These are phyloP conservation scores for Ophiostoma sp. DNA, from an alignment of 2,329 filamentous ascomycete genomes.

Conservation along the genomic window DNA sequence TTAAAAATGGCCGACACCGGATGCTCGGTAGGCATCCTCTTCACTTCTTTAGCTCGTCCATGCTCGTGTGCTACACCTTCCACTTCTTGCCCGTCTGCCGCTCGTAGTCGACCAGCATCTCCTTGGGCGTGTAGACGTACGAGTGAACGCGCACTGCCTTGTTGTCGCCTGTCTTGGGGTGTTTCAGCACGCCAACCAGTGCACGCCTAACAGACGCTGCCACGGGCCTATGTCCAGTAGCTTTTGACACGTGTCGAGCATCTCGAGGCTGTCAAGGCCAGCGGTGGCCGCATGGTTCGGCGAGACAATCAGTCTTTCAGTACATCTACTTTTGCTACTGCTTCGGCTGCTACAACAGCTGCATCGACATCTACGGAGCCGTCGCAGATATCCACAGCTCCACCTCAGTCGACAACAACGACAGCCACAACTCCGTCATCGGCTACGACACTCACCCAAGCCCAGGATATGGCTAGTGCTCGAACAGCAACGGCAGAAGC, in stretches of 20 bases:
- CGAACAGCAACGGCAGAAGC: background rate
- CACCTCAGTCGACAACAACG: background rate
- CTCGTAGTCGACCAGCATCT: slow-evolving; percentile 24
- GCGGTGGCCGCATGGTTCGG: background rate
- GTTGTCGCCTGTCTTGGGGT: slow-evolving; percentile 23
- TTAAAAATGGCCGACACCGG: slow-evolving; percentile 22
- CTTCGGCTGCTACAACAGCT: background rate
- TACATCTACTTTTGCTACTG: background rate
- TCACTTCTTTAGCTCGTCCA: slow-evolving; percentile 20
- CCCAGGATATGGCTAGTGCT: background rate
- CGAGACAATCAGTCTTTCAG: background rate
- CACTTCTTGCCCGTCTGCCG: slow-evolving; percentile 22
- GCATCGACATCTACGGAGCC: background rate
- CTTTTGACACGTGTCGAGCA: slow-evolving; percentile 25
- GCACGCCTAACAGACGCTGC: slow-evolving; percentile 25
- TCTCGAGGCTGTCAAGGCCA: slow-evolving; percentile 23
- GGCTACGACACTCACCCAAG: background rate
- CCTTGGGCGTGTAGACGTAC: slow-evolving; percentile 19
- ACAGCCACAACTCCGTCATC: background rate
- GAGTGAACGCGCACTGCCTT: slow-evolving; percentile 22
- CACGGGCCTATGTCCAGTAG: slow-evolving; percentile 25
- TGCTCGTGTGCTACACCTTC: slow-evolving; percentile 19
- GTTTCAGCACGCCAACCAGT: slow-evolving; percentile 16
- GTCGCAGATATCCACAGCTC: background rate
- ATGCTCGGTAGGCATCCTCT: slow-evolving; percentile 14